Base-by-base conservation (phyloP, 177 flowering plant species). In the Tripterygium wilfordii region DNA sequence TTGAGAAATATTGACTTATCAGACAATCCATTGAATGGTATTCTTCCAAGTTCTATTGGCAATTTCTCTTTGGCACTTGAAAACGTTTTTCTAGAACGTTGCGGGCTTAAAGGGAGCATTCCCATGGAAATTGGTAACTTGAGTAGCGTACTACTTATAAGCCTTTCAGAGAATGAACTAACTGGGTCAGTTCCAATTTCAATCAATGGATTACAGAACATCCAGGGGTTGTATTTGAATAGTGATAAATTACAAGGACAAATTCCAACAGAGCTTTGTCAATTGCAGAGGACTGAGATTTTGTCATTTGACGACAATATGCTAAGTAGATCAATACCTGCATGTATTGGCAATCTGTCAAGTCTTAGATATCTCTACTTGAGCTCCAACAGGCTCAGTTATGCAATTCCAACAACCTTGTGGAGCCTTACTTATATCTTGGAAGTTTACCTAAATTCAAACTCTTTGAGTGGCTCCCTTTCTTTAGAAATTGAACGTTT, bases 111-210 rank as follows among this genome's bases (percentile, higher is more conserved):
- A n/a, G 65, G 68, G 7, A 42, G 3, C 7, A 57, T 57, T 49
- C 64, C 68, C 1, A 10, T 1, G 2, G 52, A 38, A 32, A 63
- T 71, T 18, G 69, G 71, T 2, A 66, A 61, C 18, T 28, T 66
- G 8, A 62, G 50, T 26, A 66, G 30, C 31, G 33, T 66, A 36
- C 22, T 48, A 0, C 2, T 1, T 3, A 49, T 63, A 13, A 1
- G 0, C 0, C 33, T 70, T 1, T 8, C 9, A 1, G 1, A n/a
- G 3, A 62, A 67, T 48, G 23, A 58, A 8, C 10, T 58, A 32
- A 20, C 6, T 0, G 72, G 72, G n/a, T 0, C 43, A 1, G 55
- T 59, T 44, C 64, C 72, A 21, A 2, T 44, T n/a, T 37, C 59
- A 1, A 2, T 67, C 0, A 56, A 49, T 39, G 16, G 13, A 14